These are phyloP conservation scores for Volvox africanus DNA, from an alignment of 139 green algal genomes.

Conservation along the genomic window DNA sequence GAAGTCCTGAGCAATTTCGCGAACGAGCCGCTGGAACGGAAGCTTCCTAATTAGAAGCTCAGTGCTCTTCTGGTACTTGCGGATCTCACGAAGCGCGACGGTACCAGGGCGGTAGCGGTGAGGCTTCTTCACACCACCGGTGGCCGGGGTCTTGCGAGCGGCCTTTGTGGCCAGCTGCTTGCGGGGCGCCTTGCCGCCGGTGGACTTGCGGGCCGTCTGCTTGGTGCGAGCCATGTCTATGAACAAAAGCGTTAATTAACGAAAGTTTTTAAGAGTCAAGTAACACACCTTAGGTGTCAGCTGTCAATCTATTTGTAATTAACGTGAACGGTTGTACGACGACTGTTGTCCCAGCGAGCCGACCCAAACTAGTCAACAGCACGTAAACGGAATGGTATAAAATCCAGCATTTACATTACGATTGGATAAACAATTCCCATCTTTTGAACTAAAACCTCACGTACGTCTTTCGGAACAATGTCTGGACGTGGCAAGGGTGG, in stretches of 20 bases:
- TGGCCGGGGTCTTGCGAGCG: slow-evolving; percentile 70
- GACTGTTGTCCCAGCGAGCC: too few relatives aligned
- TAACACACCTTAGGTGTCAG: too few relatives aligned
- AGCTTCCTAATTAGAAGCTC: slow-evolving; percentile 97
- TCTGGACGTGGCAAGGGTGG: slow-evolving; percentile 91
- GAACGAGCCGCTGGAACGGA: slow-evolving; percentile 96
- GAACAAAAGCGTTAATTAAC: too few relatives aligned
- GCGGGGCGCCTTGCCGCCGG: slow-evolving; percentile 89
- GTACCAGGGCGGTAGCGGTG: slow-evolving; percentile 88
- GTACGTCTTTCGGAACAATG: slow-evolving; percentile 57
- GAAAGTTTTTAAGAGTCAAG: too few relatives aligned
- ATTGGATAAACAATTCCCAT: too few relatives aligned
- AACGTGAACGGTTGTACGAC: too few relatives aligned
- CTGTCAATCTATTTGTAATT: too few relatives aligned
- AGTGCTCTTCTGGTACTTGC: slow-evolving; percentile 96
- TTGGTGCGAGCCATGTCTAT: slow-evolving; percentile 87
- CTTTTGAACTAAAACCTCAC: too few relatives aligned
- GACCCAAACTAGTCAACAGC: too few relatives aligned
- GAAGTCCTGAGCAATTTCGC: slow-evolving; percentile 99
- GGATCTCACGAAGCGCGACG: slow-evolving; percentile 78
- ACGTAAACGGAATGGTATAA: too few relatives aligned
- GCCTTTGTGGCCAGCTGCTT: slow-evolving; percentile 98
- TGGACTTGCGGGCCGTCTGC: slow-evolving; percentile 90
- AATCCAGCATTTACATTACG: too few relatives aligned
- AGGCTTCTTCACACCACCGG: slow-evolving; percentile 90